Evolutionary conservation across 202 grass and related monocot genomes (phyloP), one percentile per base, ranked within the genome.

Genomic region (Carex arenaria): DNA sequence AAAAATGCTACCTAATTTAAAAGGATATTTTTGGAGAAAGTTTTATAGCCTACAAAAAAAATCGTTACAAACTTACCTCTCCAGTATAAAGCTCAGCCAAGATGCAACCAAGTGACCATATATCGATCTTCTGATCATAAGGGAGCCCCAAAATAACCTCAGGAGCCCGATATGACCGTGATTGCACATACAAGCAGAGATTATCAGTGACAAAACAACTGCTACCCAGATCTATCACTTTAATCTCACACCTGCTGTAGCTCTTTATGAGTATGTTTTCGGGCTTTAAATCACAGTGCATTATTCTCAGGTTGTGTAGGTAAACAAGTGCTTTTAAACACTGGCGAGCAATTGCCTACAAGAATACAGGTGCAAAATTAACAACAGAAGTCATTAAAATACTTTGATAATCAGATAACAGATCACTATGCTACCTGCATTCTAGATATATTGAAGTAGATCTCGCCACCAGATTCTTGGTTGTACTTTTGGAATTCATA

Each of bases 191-290:
- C 38, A 91, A 67, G 73, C 83, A 87, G 85, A 99, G 90, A 83
- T 86, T 96, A 65, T 96, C 96, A 19, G 86, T 89, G 78, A 92
- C 82, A 85, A 99, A 99, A 79, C 96, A 96, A 82, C 96, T 99
- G 87, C 96, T 99, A 84, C 96, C 93, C 71, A 99, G 88, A 93
- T 99, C 96, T 34, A 99, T 99, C 34, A 99, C 87, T 88, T 99
- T 99, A 66, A 99, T 92, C 90, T 96, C 96, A 83, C 96, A 94
- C 82, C 93, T 96, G 42, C 85, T 88, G 82, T 99, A 99, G 91
- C 96, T 99, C 88, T 99, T 99, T 76, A 99, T 92, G 82, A 99
- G 93, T 64, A 99, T 90, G 90, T 99, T 99, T 78, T 99, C 93
- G 56, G 96, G 96, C 82, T 96, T 99, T 49, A 99, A 67, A 80